phyloP scores from a whole-genome alignment of 2,329 filamentous ascomycete species.

The Leptographium wingfieldii region DNA sequence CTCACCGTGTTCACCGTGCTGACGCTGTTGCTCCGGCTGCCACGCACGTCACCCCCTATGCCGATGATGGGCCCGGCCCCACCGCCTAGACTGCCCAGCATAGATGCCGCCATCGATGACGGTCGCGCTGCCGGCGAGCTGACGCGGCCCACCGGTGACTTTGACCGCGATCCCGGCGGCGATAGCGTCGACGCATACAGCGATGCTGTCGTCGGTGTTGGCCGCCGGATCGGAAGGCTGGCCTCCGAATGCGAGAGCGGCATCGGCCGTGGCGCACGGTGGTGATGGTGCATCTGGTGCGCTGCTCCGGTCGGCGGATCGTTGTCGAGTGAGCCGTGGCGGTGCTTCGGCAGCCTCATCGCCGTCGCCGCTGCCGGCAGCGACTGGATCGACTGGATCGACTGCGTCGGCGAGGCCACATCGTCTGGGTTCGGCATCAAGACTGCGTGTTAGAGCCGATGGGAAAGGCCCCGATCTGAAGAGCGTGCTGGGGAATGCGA shows the following conservation, averaged over 20 bases:
- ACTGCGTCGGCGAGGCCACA: slow-evolving; percentile 50
- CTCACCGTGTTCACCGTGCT: not conserved
- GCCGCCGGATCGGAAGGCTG: slow-evolving; percentile 35
- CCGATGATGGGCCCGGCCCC: not conserved
- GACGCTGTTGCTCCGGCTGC: not conserved
- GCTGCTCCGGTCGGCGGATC: not conserved
- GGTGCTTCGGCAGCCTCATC: slow-evolving; percentile 42
- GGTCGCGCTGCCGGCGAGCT: slow-evolving; percentile 42
- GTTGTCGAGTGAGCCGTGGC: not conserved
- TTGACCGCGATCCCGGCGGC: slow-evolving; percentile 54
- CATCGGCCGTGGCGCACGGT: slow-evolving; percentile 12
- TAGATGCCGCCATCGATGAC: slow-evolving; percentile 28
- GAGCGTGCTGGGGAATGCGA: not conserved
- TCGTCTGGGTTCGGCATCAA: slow-evolving; percentile 58
- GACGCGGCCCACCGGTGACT: slow-evolving; percentile 48
- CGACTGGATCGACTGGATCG: slow-evolving; percentile 58
- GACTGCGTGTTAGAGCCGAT: slow-evolving; percentile 5
- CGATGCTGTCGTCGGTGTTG: slow-evolving; percentile 46
- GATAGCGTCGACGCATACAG: slow-evolving; percentile 54
- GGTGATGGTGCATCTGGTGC: slow-evolving; percentile 22
- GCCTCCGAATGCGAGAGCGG: slow-evolving; percentile 39
- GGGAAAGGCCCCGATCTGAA: not conserved
- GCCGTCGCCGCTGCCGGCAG: slow-evolving; percentile 53
- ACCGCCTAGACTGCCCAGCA: not conserved
- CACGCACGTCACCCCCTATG: too few relatives aligned